Percentiles rank a stretch among this genome's conserved stretches.
phyloP scores from a whole-genome alignment of 1,284 basidiomycete genomes.

The Meira miltonrushii region DNA sequence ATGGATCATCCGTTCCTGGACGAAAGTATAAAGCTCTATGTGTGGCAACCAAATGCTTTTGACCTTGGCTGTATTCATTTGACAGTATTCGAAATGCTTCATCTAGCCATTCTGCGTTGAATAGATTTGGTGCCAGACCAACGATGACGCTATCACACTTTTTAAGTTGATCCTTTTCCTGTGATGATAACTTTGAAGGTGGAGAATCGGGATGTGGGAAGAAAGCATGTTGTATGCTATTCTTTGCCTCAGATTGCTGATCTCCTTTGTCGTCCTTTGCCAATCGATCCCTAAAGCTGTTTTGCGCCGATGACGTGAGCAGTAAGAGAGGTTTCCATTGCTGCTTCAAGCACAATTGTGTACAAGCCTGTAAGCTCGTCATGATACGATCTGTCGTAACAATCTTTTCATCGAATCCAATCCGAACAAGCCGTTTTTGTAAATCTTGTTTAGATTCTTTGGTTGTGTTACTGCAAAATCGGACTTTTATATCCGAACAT shows the following conservation, averaged over 20 bases:
- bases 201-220: background rate
- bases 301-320: constrained; percentile 3
- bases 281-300: background rate
- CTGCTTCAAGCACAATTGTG: background rate
- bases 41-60: constrained; percentile 59
- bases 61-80: constrained; percentile 18
- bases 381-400: background rate
- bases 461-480: constrained; percentile 15
- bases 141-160: constrained; percentile 64
- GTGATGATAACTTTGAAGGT: constrained; percentile 6
- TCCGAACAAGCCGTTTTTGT: background rate
- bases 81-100: constrained; percentile 64
- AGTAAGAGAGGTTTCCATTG: constrained; percentile 1
- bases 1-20: constrained; percentile 55
- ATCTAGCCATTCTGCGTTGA: constrained; percentile 60
- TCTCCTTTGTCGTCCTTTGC: background rate
- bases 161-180: constrained; percentile 10
- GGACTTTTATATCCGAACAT: background rate
- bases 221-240: background rate
- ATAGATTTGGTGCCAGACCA: constrained; percentile 60
- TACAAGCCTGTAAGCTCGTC: constrained; percentile 4
- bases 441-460: constrained; percentile 21
- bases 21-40: constrained; percentile 60
- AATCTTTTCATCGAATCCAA: background rate
- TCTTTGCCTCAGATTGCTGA: background rate